Conservation (phyloP, 176 grass and related monocot species). For the Oryza longistaminata region DNA sequence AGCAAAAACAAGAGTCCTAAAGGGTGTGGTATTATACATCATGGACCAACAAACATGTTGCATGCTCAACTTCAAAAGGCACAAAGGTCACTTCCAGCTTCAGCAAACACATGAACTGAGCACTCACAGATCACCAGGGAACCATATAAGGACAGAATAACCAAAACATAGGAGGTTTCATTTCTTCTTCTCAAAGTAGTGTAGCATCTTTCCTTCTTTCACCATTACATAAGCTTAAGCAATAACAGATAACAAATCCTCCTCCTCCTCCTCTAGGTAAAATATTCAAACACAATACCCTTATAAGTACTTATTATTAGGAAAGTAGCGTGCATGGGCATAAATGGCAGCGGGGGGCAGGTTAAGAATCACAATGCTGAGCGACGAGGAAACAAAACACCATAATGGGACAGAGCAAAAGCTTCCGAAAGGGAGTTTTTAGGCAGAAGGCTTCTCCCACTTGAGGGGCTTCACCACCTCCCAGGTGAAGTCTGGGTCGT, state of each 20-base stretch:
- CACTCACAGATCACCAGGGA: neutral
- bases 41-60: neutral
- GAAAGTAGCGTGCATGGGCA: conserved; percentile 25
- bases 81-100: neutral
- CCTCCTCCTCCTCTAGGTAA: conserved; percentile 26
- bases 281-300: conserved; percentile 35
- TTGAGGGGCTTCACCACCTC: conserved; percentile 59
- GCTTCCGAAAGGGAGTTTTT: conserved; percentile 25
- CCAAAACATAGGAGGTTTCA: conserved; percentile 19
- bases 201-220: conserved; percentile 25
- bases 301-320: conserved; percentile 36
- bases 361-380: conserved; percentile 30
- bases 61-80: neutral
- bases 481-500: conserved; percentile 51
- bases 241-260: conserved; percentile 31
- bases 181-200: conserved; percentile 36
- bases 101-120: neutral
- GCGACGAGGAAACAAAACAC: conserved; percentile 20
- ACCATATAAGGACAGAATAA: neutral
- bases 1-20: neutral
- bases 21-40: neutral
- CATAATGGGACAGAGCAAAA: conserved; percentile 16
- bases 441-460: conserved; percentile 54
- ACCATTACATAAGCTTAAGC: conserved; percentile 39
- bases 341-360: conserved; percentile 32